Percentiles rank a stretch among this genome's conserved stretches.
phyloP scores from a whole-genome alignment of 192 early-diverging fungal species.

The Coemansia sp. region DNA sequence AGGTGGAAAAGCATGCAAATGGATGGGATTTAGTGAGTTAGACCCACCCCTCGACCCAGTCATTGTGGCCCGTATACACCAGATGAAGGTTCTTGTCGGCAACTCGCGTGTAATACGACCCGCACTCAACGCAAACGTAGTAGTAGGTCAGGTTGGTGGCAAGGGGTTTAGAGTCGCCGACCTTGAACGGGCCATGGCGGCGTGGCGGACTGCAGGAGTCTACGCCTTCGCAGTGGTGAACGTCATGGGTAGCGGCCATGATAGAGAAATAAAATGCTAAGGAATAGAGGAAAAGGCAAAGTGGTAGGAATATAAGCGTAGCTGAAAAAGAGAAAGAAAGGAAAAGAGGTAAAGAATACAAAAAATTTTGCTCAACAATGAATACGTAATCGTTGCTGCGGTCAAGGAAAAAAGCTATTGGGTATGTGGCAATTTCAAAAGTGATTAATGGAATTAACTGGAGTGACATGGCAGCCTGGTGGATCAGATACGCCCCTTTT shows the following conservation, averaged over 20 bases:
- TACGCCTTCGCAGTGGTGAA: neutral
- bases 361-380: neutral
- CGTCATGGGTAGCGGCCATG: slow-evolving; percentile 5
- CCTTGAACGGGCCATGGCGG: neutral
- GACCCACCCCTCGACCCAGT: slow-evolving; percentile 35
- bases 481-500: slow-evolving; percentile 2
- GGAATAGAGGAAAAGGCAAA: neutral
- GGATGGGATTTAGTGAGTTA: neutral
- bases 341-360: neutral
- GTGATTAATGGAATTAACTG: neutral
- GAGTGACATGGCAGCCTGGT: neutral
- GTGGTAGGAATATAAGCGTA: neutral
- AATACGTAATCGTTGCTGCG: neutral
- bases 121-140: slow-evolving; percentile 44
- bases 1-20: neutral
- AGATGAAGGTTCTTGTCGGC: slow-evolving; percentile 45
- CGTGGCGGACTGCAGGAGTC: slow-evolving; percentile 1
- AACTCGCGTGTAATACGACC: slow-evolving; percentile 33
- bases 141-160: slow-evolving; percentile 37
- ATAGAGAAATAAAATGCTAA: neutral
- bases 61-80: slow-evolving; percentile 34
- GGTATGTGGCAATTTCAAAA: neutral
- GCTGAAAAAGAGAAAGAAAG: neutral
- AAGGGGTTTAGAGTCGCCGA: neutral
- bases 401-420: neutral